Evolutionary conservation across 208 protist species (phyloP), one percentile per base, ranked within the genome.

Genomic region (Acanthamoeba healyi): DNA sequence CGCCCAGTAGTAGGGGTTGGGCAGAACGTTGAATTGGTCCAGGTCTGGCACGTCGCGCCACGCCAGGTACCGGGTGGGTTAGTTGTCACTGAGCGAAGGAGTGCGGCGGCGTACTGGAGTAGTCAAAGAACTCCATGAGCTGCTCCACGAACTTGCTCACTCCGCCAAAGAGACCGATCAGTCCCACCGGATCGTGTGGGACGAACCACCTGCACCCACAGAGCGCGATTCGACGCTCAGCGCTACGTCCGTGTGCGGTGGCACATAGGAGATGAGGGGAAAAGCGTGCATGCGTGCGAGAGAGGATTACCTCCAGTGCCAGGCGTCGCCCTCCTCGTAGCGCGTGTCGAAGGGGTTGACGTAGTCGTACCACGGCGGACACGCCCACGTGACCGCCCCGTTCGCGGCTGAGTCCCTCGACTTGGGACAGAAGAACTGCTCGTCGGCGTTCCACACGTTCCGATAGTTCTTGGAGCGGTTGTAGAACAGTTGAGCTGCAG

Each of bases 1-100:
- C 19, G 89, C 67, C 89, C 89, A 94, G 89, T 94, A 94, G 70
- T 70, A 67, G 38, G 65, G 70, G 51, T 94, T 94, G n/a, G 89
- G 89, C 46, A 94, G 22, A 70, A 70, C 22, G 61, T 70, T 70
- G 5, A 70, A 70, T 24, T 36, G 24, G 29, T 70, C 61, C 61
- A 70, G 61, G 22, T 70, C 61, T 70, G n/a, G n/a, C n/a, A n/a
- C n/a, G n/a, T n/a, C n/a, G n/a, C n/a, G n/a, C n/a, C n/a, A n/a
- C n/a, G n/a, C n/a, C n/a, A n/a, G n/a, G n/a, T n/a, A n/a, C n/a
- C n/a, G n/a, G n/a, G n/a, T n/a, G n/a, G n/a, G n/a, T n/a, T n/a
- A n/a, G n/a, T n/a, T n/a, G n/a, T n/a, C n/a, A n/a, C n/a, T n/a
- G n/a, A n/a, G n/a, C n/a, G n/a, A n/a, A n/a, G n/a, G 29, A 70